phyloP scores from a whole-genome alignment of 2,329 filamentous ascomycete genomes.

The Paracorniculantispora psalliotae region DNA sequence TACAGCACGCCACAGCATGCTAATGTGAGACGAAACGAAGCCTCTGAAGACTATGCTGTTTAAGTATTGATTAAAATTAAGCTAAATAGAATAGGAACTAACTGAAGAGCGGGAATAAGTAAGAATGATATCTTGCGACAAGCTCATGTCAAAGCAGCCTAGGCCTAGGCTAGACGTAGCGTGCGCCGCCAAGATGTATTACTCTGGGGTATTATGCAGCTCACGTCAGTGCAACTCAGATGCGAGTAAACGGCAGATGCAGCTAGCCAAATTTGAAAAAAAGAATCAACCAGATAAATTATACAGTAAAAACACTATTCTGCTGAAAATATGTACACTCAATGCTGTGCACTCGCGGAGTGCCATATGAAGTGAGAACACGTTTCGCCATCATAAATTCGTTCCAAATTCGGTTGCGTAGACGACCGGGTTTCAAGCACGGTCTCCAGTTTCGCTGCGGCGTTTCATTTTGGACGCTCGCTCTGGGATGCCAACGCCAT shows the following conservation, averaged over 20 bases:
- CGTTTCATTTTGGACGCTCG: conserved; percentile 6
- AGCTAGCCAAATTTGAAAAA: not conserved
- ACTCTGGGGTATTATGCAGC: conserved; percentile 1
- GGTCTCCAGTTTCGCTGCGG: not conserved
- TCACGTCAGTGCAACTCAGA: conserved; percentile 3
- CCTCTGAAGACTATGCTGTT: too few species aligned
- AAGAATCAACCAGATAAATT: not conserved
- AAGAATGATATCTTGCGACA: not conserved
- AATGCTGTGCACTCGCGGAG: too few species aligned
- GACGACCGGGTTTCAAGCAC: not conserved
- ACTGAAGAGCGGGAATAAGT: too few species aligned
- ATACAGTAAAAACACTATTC: not conserved
- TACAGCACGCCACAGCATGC: too few species aligned
- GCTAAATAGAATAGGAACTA: too few species aligned
- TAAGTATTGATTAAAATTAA: too few species aligned
- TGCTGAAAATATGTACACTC: too few species aligned
- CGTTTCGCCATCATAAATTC: not conserved
- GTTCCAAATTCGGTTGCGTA: not conserved
- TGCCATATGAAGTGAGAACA: too few species aligned
- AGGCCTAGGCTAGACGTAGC: not conserved
- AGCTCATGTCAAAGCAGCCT: not conserved
- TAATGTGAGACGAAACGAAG: too few species aligned
- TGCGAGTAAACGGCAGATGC: not conserved
- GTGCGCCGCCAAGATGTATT: not conserved
- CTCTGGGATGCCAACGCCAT: conserved; percentile 6